Percentiles rank a stretch among this genome's conserved stretches.
These are phyloP conservation scores for Colletotrichum sp. DNA, from an alignment of 2,329 filamentous ascomycete species.

Conservation along the genomic window DNA sequence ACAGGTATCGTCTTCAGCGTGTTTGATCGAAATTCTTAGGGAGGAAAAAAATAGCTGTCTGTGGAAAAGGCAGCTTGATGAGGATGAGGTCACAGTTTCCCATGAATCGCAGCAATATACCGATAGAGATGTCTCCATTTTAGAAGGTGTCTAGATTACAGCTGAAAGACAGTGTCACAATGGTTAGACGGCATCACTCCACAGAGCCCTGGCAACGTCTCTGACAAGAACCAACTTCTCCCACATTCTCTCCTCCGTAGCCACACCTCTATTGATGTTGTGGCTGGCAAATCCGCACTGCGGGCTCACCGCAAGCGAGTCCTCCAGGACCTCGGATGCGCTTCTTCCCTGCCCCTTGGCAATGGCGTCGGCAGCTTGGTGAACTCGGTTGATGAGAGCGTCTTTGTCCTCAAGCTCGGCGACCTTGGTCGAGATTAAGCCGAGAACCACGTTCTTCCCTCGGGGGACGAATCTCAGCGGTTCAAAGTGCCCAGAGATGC, in stretches of 20 bases:
- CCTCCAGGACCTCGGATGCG: slow-evolving; percentile 69
- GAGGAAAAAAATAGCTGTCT: background rate
- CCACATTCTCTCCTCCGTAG: slow-evolving; percentile 73
- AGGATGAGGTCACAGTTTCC: background rate
- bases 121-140: background rate
- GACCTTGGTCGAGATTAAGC: slow-evolving; percentile 68
- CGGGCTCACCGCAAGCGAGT: slow-evolving; percentile 68
- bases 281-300: slow-evolving; percentile 80
- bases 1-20: background rate
- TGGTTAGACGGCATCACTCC: slow-evolving; percentile 44
- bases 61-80: background rate
- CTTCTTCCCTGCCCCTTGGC: slow-evolving; percentile 69
- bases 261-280: slow-evolving; percentile 68
- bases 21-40: background rate
- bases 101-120: background rate
- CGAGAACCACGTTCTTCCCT: slow-evolving; percentile 67
- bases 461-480: slow-evolving; percentile 64
- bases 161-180: background rate
- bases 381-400: slow-evolving; percentile 63
- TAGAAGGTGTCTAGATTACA: background rate
- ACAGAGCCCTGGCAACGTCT: slow-evolving; percentile 74
- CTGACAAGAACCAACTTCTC: slow-evolving; percentile 75
- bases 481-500: slow-evolving; percentile 68
- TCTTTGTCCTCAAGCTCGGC: slow-evolving; percentile 66
- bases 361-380: slow-evolving; percentile 69